Percentiles rank a stretch among this genome's conserved stretches.
These are phyloP conservation scores for Aspergillus leporis DNA, from an alignment of 495 filamentous ascomycete genomes.

Conservation along the genomic window DNA sequence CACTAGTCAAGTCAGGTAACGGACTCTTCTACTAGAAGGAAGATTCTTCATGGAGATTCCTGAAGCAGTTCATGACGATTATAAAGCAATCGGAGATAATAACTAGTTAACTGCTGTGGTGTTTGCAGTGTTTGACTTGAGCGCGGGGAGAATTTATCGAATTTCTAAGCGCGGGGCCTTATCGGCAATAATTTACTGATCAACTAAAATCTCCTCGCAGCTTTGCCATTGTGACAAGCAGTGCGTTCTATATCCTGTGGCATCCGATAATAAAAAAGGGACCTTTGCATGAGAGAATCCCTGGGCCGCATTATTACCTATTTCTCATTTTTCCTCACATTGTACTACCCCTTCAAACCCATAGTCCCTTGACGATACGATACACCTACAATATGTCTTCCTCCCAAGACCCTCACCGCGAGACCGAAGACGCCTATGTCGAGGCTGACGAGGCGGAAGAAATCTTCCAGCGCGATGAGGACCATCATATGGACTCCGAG, in stretches of 20 bases:
- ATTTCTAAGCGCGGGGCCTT: conserved; percentile 47
- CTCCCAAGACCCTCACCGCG: conserved; percentile 45
- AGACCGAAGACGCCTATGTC: conserved; percentile 59
- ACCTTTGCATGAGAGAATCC: neutral
- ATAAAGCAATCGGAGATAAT: neutral
- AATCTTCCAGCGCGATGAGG: conserved; percentile 63
- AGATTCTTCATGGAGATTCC: neutral
- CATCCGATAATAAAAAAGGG: neutral
- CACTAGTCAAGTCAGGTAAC: too few species aligned
- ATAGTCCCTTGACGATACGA: neutral
- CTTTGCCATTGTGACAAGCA: conserved; percentile 1
- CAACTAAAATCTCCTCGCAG: conserved; percentile 4
- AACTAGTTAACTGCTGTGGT: too few species aligned
- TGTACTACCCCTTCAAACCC: neutral
- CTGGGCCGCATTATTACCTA: neutral
- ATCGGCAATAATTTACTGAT: conserved; percentile 18
- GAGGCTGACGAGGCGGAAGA: conserved; percentile 73
- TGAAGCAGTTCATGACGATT: neutral
- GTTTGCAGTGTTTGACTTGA: conserved; percentile 38
- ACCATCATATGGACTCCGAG: conserved; percentile 72
- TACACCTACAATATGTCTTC: conserved; percentile 3
- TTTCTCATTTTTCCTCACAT: neutral
- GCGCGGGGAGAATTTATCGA: conserved; percentile 34
- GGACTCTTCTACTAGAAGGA: too few species aligned
- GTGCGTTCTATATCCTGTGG: conserved; percentile 1